Conservation (phyloP, 305 asterid genomes). For the Solanum hybrid region DNA sequence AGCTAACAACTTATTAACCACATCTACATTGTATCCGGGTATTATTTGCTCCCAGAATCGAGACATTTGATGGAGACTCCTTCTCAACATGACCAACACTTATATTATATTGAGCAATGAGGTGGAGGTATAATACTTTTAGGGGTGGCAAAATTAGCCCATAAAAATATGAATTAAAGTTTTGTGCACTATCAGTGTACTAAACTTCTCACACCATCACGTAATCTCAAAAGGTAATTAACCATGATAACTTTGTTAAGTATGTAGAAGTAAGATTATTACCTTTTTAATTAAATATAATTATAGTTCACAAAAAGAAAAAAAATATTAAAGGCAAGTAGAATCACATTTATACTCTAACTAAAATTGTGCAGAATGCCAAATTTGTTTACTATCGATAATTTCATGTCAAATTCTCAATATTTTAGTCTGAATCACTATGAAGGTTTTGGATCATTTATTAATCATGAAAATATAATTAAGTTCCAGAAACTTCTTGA, state of each 20-base stretch:
- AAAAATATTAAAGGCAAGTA: not conserved
- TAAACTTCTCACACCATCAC: not conserved
- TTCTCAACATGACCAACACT: not conserved
- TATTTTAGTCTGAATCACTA: not conserved
- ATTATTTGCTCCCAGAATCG: not conserved
- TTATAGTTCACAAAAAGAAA: not conserved
- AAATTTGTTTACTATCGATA: not conserved
- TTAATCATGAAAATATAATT: not conserved
- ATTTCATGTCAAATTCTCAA: not conserved
- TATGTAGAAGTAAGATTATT: not conserved
- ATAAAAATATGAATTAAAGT: not conserved
- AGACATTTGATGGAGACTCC: not conserved
- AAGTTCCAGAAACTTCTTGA: not conserved
- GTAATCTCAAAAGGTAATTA: not conserved
- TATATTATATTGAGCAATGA: not conserved
- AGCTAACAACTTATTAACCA: not conserved
- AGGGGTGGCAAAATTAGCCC: too few species aligned
- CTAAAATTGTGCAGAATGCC: not conserved
- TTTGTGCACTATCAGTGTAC: not conserved
- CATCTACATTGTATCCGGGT: not conserved
- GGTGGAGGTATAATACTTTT: too few species aligned
- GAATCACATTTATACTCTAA: not conserved
- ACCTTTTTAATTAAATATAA: not conserved
- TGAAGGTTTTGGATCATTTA: not conserved
- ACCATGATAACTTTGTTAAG: not conserved